Base-by-base conservation (phyloP, 768 basidiomycete genomes). In the Stropharia rugosoannulata region DNA sequence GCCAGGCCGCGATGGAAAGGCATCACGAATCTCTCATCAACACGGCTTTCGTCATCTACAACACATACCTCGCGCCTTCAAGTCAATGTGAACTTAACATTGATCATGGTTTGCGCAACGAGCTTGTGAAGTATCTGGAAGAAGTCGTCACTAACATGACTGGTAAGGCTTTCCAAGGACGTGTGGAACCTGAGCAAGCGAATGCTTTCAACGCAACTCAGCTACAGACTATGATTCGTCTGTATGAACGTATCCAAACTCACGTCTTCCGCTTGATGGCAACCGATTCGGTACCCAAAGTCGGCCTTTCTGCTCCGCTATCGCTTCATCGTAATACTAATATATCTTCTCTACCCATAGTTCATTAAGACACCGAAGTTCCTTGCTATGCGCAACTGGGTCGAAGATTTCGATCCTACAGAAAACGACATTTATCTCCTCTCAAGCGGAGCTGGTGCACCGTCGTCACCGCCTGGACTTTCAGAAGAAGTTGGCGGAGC, bases 251-350 rank as follows among this genome's bases (percentile, higher is more conserved):
- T 54, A 99, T 99, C 53, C 97, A 98, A 73, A 89, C 81, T 18
- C 95, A 98, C 66, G 94, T 98, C 60, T 98, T 98, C 79, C 84
- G 96, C 45, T 69, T 99, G 64, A 96, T 99, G 92, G 95, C 97
- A 15, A 96, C 95, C 54, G 97, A 99, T 71, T 98, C 96, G 6
- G 89, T 99, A n/a, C 97, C 97, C 12, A 96, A 96, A 81, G 92
- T 91, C 64, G 51, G 51, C 43, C 11, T 64, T 16, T 49, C 37
- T 15, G 44, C 39, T 37, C 51, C 22, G 29, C 13, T 22, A 3
- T 10, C 16, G 4, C n/a, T 47, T 41, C 50, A 41, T 22, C 38
- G 15, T 6, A 37, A 54, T 39, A 54, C 56, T 56, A 4, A 37
- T 27, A 27, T 11, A 57, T 59, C 59, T 58, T 13, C 56, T 57